Percentiles rank a stretch among this genome's conserved stretches.
Evolutionary conservation across 2,329 filamentous ascomycete genomes (phyloP).

Genomic region (Didymella pomorum): DNA sequence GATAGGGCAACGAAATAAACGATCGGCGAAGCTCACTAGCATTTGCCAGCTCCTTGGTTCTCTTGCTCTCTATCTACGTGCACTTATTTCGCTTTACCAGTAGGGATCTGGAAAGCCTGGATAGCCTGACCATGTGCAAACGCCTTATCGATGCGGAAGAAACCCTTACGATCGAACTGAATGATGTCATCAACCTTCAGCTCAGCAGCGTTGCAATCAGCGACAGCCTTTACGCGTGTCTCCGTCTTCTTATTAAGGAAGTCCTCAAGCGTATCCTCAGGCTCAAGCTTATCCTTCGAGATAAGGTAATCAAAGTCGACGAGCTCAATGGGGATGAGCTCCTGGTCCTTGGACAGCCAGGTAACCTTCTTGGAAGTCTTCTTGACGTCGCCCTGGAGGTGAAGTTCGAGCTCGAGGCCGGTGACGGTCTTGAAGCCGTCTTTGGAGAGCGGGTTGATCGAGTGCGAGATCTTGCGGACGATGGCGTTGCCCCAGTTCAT

Average conservation of each 20-base stretch:
- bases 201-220: conserved; percentile 79
- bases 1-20: no score
- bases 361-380: conserved; percentile 96
- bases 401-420: conserved; percentile 80
- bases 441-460: conserved; percentile 60
- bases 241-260: conserved; percentile 81
- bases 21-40: no score
- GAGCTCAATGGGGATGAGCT: conserved; percentile 81
- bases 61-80: background rate
- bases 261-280: conserved; percentile 83
- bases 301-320: conserved; percentile 96
- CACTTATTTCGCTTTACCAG: conserved; percentile 61
- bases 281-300: conserved; percentile 91
- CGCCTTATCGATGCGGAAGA: conserved; percentile 80
- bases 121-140: conserved; percentile 66
- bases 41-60: background rate
- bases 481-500: conserved; percentile 97
- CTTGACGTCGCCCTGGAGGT: conserved; percentile 92
- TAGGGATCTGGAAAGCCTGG: conserved; percentile 75
- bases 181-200: conserved; percentile 91
- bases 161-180: conserved; percentile 93
- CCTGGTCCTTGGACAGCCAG: conserved; percentile 83
- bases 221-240: conserved; percentile 75
- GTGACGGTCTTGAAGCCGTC: conserved; percentile 64
- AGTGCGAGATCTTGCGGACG: conserved; percentile 70